Percentiles rank a stretch among this genome's conserved stretches.
phyloP scores from a whole-genome alignment of 208 protist genomes.

The Trypanosoma boissoni region DNA sequence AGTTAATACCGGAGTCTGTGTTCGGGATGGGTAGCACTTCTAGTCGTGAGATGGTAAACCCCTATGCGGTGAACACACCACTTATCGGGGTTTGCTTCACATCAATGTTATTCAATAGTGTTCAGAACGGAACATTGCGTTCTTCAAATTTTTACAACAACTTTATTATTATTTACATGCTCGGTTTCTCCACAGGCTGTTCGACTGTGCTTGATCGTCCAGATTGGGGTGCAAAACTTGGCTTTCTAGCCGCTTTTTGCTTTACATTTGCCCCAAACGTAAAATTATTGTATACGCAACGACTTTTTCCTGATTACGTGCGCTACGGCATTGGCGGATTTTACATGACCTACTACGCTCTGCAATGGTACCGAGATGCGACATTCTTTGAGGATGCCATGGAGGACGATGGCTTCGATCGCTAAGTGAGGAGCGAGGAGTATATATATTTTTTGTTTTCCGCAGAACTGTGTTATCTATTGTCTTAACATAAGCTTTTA shows the following conservation, averaged over 20 bases:
- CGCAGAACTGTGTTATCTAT: no score
- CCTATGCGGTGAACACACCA: constrained; percentile 58
- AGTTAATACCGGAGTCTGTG: neutral
- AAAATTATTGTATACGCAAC: constrained; percentile 55
- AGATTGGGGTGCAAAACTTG: constrained; percentile 53
- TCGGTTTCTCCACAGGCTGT: constrained; percentile 53
- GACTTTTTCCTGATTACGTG: constrained; percentile 54
- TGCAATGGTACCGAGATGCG: constrained; percentile 35
- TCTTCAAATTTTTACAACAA: constrained; percentile 68
- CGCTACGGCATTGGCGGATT: constrained; percentile 60
- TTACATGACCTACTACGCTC: constrained; percentile 65
- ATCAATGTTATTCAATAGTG: constrained; percentile 72
- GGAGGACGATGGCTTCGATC: constrained; percentile 39
- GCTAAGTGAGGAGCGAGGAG: constrained; percentile 15
- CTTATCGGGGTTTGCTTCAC: constrained; percentile 48
- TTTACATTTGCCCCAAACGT: constrained; percentile 59
- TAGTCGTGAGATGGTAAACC: constrained; percentile 45
- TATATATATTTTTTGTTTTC: neutral
- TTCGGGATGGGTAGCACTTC: constrained; percentile 37
- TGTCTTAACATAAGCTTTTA: no score
- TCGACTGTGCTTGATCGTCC: constrained; percentile 34
- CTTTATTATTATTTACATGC: constrained; percentile 34
- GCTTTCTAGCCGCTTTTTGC: constrained; percentile 34
- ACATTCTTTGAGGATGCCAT: constrained; percentile 72
- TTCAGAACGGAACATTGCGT: constrained; percentile 52